phyloP scores from a whole-genome alignment of 1,139 yeast genomes.

The Lodderomyces metapsilosis region DNA sequence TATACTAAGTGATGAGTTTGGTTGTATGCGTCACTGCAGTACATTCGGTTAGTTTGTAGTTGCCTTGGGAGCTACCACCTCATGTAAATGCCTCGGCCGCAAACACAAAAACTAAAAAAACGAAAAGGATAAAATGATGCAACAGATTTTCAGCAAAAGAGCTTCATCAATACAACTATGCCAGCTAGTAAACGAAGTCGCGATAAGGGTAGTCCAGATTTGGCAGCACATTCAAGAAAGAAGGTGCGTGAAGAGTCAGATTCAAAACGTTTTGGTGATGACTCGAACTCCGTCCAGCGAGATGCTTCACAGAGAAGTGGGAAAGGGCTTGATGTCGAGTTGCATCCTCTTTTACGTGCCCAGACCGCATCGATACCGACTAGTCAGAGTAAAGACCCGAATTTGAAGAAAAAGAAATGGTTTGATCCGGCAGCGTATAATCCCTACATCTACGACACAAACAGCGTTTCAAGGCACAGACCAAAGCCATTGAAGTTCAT shows the following conservation, averaged over 20 bases:
- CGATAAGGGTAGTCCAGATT: not conserved
- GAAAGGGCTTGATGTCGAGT: constrained; percentile 49
- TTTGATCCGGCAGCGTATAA: constrained; percentile 46
- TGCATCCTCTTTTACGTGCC: constrained; percentile 58
- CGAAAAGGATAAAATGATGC: not conserved
- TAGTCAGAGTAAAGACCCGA: constrained; percentile 18
- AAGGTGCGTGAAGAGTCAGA: not conserved
- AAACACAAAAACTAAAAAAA: not conserved
- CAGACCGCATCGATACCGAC: constrained; percentile 25
- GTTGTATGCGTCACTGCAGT: too few relatives aligned
- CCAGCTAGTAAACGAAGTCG: not conserved
- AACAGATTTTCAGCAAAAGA: too few relatives aligned
- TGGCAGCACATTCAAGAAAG: not conserved
- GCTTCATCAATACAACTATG: not conserved
- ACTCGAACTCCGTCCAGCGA: not conserved
- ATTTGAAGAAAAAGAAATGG: constrained; percentile 26
- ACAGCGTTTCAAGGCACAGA: constrained; percentile 19
- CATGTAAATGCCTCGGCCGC: not conserved
- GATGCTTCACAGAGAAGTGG: not conserved
- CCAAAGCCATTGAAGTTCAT: constrained; percentile 49
- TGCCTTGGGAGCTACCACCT: constrained; percentile 2
- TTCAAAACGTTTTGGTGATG: not conserved
- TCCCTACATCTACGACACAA: constrained; percentile 57
- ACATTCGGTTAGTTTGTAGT: not conserved
- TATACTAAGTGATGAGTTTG: too few relatives aligned